Base-by-base conservation (phyloP, 116 monocot genomes). In the Dioscorea cayenensis region DNA sequence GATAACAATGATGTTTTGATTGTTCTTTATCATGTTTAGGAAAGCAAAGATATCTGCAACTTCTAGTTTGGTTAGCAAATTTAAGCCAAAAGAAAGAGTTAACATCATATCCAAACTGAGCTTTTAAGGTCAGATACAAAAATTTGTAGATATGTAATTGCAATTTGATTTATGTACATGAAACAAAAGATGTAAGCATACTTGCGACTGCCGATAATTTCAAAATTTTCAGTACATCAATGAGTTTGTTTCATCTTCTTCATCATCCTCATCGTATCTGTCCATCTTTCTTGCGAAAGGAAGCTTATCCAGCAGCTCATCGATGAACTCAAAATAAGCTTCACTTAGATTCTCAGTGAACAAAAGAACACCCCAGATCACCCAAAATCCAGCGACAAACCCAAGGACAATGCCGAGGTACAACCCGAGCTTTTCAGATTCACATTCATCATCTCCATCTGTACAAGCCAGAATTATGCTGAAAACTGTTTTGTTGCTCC, bases 311-410 rank as follows among this genome's bases (percentile, higher is more conserved):
- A 32, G 12, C 8, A 64, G 19, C 21, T 23, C 28, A 16, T 73
- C 73, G n/a, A 63, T 22, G 64, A 73, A 64, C 17, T 18, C 25
- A 28, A 73, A 73, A 38, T 65, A 73, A 22, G 64, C 64, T 27
- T 37, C 21, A 0, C 73, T 73, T 43, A 12, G 35, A 5, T 7
- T 29, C 64, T 49, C 7, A n/a, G 48, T 73, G 27, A 63, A 51
- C 23, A 65, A 5, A 12, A 73, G 18, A 10, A 51, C 18, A 2
- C 64, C 73, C 7, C 73, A 73, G 19, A 64, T 64, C 14, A 19
- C 23, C 73, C 73, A 73, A 63, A 64, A 38, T 12, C n/a, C n/a
- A n/a, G n/a, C n/a, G n/a, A n/a, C n/a, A n/a, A n/a, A n/a, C n/a
- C n/a, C n/a, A n/a, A n/a, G n/a, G n/a, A n/a, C n/a, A n/a, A n/a